Base-by-base conservation (phyloP, 2,329 filamentous ascomycete species). In the Escovopsis sp. region DNA sequence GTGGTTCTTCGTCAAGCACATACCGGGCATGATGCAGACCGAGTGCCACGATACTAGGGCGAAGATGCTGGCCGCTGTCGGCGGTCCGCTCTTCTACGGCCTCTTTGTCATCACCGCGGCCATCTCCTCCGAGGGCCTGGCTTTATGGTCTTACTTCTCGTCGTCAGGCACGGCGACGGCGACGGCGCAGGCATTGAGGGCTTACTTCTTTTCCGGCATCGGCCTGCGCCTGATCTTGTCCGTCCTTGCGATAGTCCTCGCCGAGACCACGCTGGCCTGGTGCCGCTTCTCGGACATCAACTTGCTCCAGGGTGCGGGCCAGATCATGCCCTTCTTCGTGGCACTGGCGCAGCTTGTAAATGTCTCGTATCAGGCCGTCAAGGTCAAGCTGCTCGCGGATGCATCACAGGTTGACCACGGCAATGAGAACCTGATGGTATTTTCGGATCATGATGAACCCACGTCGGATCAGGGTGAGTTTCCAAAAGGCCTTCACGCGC, bases 241-340 rank as follows among this genome's bases (percentile, higher is more conserved):
- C 15, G 15, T 15, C 2, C 15, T 15, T 15, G 50, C 51, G 43
- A 52, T 54, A 19, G 49, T 48, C 18, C 53, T 50, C 42, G 51
- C 53, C 12, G 52, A 54, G 37, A 44, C 52, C 43, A 46, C 50
- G 3, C 41, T 54, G n/a, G 47, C 47, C 26, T 53, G 51, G 53
- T 54, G 54, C 38, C 30, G 45, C 37, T 49, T 55, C 41, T 38
- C 44, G 2, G 45, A 36, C 6, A 48, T 54, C n/a, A 44, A 54
- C 37, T 45, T 42, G 6, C 33, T 54, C 10, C 32, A 43, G 26
- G 38, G 40, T 5, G 50, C 51, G 2, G 52, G 52, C 15, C 52
- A 54, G 37, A 53, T 53, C n/a, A 53, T 54, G 49, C 51, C 52
- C n/a, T 48, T 54, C 30, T 44, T 54, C 41, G 49, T 54, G 40